Conservation (phyloP, 192 early-diverging fungal species). For the Coemansia sp. region DNA sequence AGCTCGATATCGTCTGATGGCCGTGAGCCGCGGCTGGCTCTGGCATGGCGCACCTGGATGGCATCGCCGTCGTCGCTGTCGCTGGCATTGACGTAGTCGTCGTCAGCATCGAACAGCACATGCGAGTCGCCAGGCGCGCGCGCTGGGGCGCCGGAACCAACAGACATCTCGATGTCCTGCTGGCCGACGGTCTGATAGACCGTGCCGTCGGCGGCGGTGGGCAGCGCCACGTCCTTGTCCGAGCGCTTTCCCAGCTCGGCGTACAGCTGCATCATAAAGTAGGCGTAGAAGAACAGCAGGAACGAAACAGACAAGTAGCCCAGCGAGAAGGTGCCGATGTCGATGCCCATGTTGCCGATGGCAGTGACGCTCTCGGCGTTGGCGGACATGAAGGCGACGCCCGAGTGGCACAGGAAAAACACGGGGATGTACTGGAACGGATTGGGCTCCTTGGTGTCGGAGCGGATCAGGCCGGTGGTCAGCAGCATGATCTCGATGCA, state of each 20-base stretch:
- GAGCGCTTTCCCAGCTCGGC: slow-evolving; percentile 23
- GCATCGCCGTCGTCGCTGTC: not conserved
- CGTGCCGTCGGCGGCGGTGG: slow-evolving; percentile 25
- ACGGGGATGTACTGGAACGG: slow-evolving; percentile 53
- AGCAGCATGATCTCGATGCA: slow-evolving; percentile 58
- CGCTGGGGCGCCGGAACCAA: not conserved
- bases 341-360: slow-evolving; percentile 50
- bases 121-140: slow-evolving; percentile 17
- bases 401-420: slow-evolving; percentile 58
- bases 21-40: slow-evolving; percentile 10
- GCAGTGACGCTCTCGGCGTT: slow-evolving; percentile 57
- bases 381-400: slow-evolving; percentile 63
- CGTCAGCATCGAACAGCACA: slow-evolving; percentile 37
- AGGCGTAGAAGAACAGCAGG: slow-evolving; percentile 57
- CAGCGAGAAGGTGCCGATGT: slow-evolving; percentile 59
- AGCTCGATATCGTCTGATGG: slow-evolving; percentile 42
- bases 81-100: slow-evolving; percentile 16
- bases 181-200: slow-evolving; percentile 36
- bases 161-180: slow-evolving; percentile 3
- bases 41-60: not conserved
- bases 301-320: slow-evolving; percentile 60
- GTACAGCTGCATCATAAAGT: slow-evolving; percentile 55
- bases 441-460: slow-evolving; percentile 28
- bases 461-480: slow-evolving; percentile 29
- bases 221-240: slow-evolving; percentile 29